phyloP scores from a whole-genome alignment of 805 yeast genomes.

The Candida manassasensis region DNA sequence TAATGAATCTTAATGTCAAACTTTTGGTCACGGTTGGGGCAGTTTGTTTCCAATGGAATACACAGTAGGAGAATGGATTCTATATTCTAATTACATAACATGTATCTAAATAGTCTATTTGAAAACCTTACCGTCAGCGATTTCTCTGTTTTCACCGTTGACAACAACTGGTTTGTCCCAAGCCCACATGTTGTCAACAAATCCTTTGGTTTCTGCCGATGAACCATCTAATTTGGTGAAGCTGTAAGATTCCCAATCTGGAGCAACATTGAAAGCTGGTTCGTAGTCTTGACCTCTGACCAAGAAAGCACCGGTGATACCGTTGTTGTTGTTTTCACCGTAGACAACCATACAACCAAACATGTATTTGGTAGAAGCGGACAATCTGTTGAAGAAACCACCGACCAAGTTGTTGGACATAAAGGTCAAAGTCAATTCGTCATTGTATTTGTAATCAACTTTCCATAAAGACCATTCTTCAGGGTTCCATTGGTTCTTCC shows the following conservation, averaged over 20 bases:
- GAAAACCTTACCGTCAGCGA: slow-evolving; percentile 94
- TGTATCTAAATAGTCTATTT: slow-evolving; percentile 49
- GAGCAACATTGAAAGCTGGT: slow-evolving; percentile 95
- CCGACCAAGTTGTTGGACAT: slow-evolving; percentile 97
- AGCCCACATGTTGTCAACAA: slow-evolving; percentile 88
- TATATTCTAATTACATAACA: no score
- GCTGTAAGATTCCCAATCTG: slow-evolving; percentile 92
- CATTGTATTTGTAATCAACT: slow-evolving; percentile 94
- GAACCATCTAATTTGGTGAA: slow-evolving; percentile 77
- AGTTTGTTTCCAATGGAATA: no score
- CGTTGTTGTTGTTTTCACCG: slow-evolving; percentile 97
- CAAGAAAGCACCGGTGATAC: slow-evolving; percentile 87
- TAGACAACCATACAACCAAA: slow-evolving; percentile 88
- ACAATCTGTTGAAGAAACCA: slow-evolving; percentile 92
- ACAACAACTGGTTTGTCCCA: slow-evolving; percentile 90
- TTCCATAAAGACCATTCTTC: slow-evolving; percentile 90
- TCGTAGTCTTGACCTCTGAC: slow-evolving; percentile 84
- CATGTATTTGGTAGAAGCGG: slow-evolving; percentile 84
- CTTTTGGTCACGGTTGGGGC: no score
- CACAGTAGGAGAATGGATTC: no score
- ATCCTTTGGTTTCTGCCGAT: slow-evolving; percentile 69
- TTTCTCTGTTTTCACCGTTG: slow-evolving; percentile 73
- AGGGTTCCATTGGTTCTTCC: slow-evolving; percentile 81
- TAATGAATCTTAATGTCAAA: slow-evolving; percentile 3
- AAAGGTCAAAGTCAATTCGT: slow-evolving; percentile 89